phyloP scores from a whole-genome alignment of 352 stramenopile genomes.

The Globisporangium middletonii region DNA sequence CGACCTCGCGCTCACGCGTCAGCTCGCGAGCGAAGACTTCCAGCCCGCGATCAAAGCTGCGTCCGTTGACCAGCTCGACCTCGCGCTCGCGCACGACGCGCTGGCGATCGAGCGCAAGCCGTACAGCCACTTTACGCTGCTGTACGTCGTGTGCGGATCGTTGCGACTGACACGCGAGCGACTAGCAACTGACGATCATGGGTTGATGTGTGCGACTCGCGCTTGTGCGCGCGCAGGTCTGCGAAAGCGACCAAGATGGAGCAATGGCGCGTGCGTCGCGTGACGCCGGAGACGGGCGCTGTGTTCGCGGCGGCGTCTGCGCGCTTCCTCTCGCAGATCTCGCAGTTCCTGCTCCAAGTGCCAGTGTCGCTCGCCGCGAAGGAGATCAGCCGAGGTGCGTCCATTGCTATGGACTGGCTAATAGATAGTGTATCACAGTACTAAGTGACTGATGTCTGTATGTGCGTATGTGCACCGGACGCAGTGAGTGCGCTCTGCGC shows the following conservation, averaged over 20 bases:
- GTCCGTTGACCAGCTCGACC: conserved; percentile 55
- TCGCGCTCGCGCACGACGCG: conserved; percentile 41
- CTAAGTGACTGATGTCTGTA: background rate
- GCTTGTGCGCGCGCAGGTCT: conserved; percentile 15
- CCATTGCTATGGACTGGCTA: background rate
- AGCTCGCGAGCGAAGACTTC: conserved; percentile 42
- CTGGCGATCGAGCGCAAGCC: conserved; percentile 50
- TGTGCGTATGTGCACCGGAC: background rate
- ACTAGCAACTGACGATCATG: background rate
- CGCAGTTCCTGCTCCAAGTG: conserved; percentile 46
- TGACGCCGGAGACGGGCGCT: conserved; percentile 12
- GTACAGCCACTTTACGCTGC: conserved; percentile 29
- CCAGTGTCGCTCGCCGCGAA: conserved; percentile 41
- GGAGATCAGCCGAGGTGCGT: conserved; percentile 48
- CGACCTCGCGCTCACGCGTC: conserved; percentile 36
- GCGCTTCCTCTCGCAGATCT: conserved; percentile 34
- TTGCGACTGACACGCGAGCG: background rate
- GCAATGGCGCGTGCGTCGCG: conserved; percentile 20
- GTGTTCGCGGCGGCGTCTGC: conserved; percentile 19
- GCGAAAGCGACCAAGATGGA: conserved; percentile 59
- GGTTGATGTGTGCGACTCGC: background rate
- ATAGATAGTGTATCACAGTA: background rate
- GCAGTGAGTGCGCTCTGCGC: conserved; percentile 50
- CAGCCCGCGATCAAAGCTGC: conserved; percentile 32
- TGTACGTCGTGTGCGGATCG: conserved; percentile 22